Evolutionary conservation across 2,329 filamentous ascomycete genomes (phyloP).

Genomic region (Xylaria sp.): DNA sequence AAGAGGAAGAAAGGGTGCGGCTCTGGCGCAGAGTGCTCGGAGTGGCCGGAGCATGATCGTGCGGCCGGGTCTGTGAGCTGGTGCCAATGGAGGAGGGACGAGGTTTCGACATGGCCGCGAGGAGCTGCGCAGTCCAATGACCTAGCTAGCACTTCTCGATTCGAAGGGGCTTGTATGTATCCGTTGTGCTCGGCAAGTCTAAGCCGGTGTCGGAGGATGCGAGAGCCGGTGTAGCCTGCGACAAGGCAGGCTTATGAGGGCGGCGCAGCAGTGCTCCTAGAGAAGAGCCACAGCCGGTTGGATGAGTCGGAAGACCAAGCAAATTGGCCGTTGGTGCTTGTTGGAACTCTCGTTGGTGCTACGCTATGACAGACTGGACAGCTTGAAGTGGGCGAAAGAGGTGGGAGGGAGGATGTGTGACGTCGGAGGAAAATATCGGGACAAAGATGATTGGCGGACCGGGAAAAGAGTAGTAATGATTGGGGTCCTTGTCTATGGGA

Average conservation of each 20-base stretch:
- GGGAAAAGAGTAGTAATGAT: not conserved
- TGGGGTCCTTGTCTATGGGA: not conserved
- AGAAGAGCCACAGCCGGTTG: too few species aligned
- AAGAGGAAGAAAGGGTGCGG: slow-evolving; percentile 33
- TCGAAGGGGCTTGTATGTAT: not conserved
- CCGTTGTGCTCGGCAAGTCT: too few species aligned
- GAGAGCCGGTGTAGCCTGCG: too few species aligned
- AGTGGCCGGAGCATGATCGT: slow-evolving; percentile 34
- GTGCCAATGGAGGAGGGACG: slow-evolving; percentile 18
- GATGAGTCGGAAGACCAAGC: too few species aligned
- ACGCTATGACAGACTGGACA: not conserved
- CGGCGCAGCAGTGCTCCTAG: too few species aligned
- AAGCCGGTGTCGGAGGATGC: too few species aligned
- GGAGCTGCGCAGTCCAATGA: not conserved
- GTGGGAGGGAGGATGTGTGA: not conserved
- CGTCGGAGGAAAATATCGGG: not conserved
- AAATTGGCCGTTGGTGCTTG: not conserved
- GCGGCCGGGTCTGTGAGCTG: slow-evolving; percentile 20
- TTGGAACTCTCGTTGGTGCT: not conserved
- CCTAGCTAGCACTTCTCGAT: not conserved
- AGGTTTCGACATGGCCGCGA: slow-evolving; percentile 22
- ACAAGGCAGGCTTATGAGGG: too few species aligned
- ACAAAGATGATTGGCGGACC: not conserved
- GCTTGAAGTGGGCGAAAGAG: not conserved
- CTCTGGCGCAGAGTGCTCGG: slow-evolving; percentile 38